Percentiles rank a stretch among this genome's conserved stretches.
These are phyloP conservation scores for Prunus armeniaca DNA, from an alignment of 306 rosid genomes.

Conservation along the genomic window DNA sequence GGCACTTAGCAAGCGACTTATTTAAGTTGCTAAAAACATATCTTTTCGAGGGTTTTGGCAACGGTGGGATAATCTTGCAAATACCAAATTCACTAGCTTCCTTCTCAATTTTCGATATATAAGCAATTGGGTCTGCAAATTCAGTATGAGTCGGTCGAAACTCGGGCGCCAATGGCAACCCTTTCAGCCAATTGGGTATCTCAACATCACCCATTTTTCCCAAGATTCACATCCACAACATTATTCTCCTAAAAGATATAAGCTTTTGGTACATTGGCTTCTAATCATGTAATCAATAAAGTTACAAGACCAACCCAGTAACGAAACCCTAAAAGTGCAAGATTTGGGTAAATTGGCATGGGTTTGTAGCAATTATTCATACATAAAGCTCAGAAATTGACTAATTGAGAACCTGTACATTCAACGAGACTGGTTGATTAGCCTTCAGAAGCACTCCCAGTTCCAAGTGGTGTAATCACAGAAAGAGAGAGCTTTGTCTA, in stretches of 20 bases:
- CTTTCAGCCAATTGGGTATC: conserved; percentile 81
- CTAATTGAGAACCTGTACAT: conserved; percentile 39
- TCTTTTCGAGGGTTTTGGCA: conserved; percentile 84
- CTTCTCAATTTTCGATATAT: conserved; percentile 94
- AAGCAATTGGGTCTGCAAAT: conserved; percentile 95
- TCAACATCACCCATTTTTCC: conserved; percentile 78
- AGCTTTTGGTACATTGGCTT: conserved; percentile 12
- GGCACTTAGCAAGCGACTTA: conserved; percentile 72
- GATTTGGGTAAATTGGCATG: conserved; percentile 28
- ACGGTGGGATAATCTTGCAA: conserved; percentile 91
- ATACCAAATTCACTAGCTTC: conserved; percentile 89
- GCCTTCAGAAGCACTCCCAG: conserved; percentile 38
- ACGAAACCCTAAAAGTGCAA: conserved; percentile 58
- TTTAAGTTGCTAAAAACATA: conserved; percentile 75
- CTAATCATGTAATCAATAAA: conserved; percentile 26
- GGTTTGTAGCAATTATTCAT: conserved; percentile 20
- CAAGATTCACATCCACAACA: conserved; percentile 35
- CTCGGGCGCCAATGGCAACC: conserved; percentile 90
- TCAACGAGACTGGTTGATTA: conserved; percentile 39
- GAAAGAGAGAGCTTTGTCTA: conserved; percentile 29
- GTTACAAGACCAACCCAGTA: conserved; percentile 13
- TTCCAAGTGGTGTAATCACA: neutral
- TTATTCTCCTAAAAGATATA: conserved; percentile 5
- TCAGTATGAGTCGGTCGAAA: conserved; percentile 95
- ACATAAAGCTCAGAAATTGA: conserved; percentile 17